Percentiles rank a stretch among this genome's conserved stretches.
Conservation (phyloP, 257 asterid species). For the Solanum dulcamara region DNA sequence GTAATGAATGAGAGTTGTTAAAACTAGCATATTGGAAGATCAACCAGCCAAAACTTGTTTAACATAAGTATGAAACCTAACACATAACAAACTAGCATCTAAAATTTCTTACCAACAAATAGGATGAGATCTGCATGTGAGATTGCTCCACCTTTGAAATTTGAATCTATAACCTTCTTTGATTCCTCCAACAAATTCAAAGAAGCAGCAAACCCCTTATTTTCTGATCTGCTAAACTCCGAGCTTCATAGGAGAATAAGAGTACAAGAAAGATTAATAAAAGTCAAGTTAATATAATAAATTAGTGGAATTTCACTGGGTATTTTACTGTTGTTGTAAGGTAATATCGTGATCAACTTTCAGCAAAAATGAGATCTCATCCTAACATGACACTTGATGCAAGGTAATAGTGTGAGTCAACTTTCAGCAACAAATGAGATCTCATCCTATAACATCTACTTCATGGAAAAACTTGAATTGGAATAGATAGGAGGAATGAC, state of each 20-base stretch:
- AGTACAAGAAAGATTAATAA: conserved; percentile 1
- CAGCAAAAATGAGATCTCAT: not conserved
- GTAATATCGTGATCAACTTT: no score
- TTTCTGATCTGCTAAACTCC: conserved; percentile 89
- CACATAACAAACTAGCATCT: not conserved
- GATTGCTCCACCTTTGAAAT: conserved; percentile 79
- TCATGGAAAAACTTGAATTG: no score
- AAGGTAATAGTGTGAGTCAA: no score
- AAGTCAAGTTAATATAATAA: no score
- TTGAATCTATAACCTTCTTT: conserved; percentile 79
- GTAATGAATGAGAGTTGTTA: no score
- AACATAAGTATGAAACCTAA: not conserved
- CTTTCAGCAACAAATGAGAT: no score
- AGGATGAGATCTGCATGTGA: conserved; percentile 82
- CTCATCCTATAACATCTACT: no score
- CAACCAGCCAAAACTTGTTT: not conserved
- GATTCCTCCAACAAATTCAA: conserved; percentile 56
- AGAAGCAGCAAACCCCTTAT: conserved; percentile 59
- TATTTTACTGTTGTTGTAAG: no score
- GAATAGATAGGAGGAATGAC: no score
- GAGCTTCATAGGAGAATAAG: conserved; percentile 63
- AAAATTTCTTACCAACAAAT: conserved; percentile 1
- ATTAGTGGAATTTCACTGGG: no score
- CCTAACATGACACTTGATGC: not conserved
- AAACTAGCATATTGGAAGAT: no score